Conservation (phyloP, 306 rosid species). For the Alnus glutinosa region DNA sequence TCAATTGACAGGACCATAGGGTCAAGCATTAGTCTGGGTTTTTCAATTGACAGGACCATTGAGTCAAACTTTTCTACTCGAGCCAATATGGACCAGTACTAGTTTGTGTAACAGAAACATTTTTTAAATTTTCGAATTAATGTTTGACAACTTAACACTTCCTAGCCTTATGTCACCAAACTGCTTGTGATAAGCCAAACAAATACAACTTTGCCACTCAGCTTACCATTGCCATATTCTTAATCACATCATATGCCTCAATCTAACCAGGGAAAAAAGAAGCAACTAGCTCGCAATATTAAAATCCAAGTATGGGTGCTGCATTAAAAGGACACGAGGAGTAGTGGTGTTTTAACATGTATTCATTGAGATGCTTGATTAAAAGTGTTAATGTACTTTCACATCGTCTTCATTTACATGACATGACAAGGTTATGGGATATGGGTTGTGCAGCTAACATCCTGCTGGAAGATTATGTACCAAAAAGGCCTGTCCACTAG, state of each 20-base stretch:
- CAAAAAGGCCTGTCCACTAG: neutral
- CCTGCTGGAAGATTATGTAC: neutral
- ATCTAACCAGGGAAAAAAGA: too few species aligned
- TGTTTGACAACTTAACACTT: too few species aligned
- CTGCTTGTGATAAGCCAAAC: neutral
- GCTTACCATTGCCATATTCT: neutral
- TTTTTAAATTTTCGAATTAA: too few species aligned
- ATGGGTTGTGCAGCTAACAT: neutral
- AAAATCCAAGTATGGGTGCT: neutral
- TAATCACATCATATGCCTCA: neutral
- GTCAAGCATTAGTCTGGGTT: too few species aligned
- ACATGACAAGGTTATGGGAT: neutral
- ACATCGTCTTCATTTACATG: neutral
- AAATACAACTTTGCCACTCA: neutral
- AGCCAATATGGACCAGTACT: neutral
- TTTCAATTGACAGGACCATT: neutral
- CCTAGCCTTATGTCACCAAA: neutral
- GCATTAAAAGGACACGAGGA: neutral
- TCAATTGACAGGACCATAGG: neutral
- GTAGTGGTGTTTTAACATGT: neutral
- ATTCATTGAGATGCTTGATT: neutral
- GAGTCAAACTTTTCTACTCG: neutral
- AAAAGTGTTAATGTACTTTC: neutral
- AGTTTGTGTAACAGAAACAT: too few species aligned
- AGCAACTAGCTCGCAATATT: neutral